Conservation (phyloP, 202 grass and related monocot genomes). For the Dendrocalamus latiflorus region DNA sequence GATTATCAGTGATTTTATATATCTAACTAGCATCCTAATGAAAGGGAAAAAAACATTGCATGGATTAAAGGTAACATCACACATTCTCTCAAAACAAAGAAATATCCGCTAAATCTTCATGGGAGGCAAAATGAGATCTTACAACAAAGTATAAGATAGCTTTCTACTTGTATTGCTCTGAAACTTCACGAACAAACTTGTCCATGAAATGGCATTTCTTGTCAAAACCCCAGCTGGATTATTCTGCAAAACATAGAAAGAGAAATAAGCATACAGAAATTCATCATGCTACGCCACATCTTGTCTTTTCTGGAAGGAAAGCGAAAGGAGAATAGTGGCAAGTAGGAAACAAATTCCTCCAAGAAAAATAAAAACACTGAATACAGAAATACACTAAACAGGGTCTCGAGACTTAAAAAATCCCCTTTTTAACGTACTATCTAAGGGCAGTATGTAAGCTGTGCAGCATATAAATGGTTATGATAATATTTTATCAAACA, state of each 20-base stretch:
- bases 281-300: background rate
- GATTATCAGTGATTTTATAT: constrained; percentile 43
- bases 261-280: background rate
- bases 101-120: constrained; percentile 5
- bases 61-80: background rate
- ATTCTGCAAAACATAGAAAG: constrained; percentile 45
- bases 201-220: constrained; percentile 90
- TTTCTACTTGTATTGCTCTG: constrained; percentile 66
- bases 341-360: constrained; percentile 1
- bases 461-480: background rate
- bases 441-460: background rate
- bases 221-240: constrained; percentile 81
- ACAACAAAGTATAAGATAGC: constrained; percentile 19
- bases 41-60: background rate
- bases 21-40: constrained; percentile 21
- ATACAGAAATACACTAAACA: background rate
- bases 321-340: background rate
- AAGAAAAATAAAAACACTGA: background rate
- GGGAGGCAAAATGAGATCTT: constrained; percentile 29
- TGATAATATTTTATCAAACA: background rate
- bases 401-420: background rate
- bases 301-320: background rate
- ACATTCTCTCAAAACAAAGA: background rate
- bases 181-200: constrained; percentile 77
- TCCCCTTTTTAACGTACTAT: background rate